Conservation (phyloP, 148 eudicot species). For the Heliamphora exappendiculata region DNA sequence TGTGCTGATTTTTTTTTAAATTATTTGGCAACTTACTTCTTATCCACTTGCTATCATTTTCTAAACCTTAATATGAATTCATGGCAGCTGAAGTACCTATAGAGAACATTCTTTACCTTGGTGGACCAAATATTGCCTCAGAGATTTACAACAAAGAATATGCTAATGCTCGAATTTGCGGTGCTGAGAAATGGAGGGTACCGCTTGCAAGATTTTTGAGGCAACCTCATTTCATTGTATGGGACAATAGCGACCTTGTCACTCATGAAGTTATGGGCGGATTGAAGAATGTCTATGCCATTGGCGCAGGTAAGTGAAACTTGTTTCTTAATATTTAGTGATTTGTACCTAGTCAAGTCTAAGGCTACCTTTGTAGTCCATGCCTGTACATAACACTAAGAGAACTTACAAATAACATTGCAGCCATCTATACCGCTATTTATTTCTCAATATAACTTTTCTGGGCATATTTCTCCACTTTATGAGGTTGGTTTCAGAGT, state of each 20-base stretch:
- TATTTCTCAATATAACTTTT: no score
- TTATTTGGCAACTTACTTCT: no score
- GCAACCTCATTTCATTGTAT: slow-evolving; percentile 90
- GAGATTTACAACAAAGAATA: slow-evolving; percentile 92
- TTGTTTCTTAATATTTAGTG: background rate
- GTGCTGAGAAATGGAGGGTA: slow-evolving; percentile 80
- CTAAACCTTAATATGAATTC: background rate
- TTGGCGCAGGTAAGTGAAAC: slow-evolving; percentile 67
- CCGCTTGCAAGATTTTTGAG: slow-evolving; percentile 81
- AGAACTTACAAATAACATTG: no score
- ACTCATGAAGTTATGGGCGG: slow-evolving; percentile 99
- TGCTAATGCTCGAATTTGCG: slow-evolving; percentile 96
- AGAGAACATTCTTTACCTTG: slow-evolving; percentile 88
- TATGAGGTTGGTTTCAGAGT: no score
- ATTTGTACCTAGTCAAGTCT: no score
- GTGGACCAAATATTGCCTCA: slow-evolving; percentile 95
- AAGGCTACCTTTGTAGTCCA: no score
- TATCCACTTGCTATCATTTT: background rate
- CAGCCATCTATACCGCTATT: no score
- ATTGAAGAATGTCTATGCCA: slow-evolving; percentile 79
- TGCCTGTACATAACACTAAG: no score
- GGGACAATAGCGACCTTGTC: slow-evolving; percentile 96
- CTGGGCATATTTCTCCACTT: no score
- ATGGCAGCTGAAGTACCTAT: slow-evolving; percentile 76
- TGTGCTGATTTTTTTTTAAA: no score